These are phyloP conservation scores for Syzygium aromaticum DNA, from an alignment of 345 rosid species.

Conservation along the genomic window DNA sequence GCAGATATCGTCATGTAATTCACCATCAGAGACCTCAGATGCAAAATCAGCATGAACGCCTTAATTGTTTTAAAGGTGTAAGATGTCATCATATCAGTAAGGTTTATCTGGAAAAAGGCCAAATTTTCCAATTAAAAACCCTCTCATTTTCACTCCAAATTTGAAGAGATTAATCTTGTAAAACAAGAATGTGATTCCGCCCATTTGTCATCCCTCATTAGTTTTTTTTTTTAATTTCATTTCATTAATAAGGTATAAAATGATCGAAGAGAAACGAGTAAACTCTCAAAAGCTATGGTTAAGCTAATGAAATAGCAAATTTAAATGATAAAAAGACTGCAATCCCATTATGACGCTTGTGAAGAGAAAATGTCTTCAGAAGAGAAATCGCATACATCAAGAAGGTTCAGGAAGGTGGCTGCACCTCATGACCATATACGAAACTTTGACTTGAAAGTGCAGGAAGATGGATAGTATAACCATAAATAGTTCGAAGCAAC, in stretches of 20 bases:
- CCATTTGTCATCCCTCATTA: background rate
- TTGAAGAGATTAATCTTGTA: background rate
- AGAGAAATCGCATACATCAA: background rate
- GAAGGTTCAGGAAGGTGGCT: background rate
- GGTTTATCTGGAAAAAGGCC: background rate
- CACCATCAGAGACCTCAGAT: background rate
- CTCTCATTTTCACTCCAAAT: background rate
- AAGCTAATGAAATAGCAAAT: background rate
- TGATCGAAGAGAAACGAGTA: background rate
- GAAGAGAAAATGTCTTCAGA: background rate
- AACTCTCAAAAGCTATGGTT: background rate
- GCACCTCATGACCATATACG: background rate
- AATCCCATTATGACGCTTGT: background rate
- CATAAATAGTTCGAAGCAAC: background rate
- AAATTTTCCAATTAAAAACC: background rate
- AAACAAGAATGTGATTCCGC: background rate
- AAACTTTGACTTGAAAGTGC: background rate
- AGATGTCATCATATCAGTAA: background rate
- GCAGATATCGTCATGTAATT: background rate
- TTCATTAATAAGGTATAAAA: background rate
- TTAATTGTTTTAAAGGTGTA: background rate
- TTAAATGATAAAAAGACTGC: background rate
- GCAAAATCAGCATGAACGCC: background rate
- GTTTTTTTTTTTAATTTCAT: background rate
- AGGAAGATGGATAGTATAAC: background rate